Base-by-base conservation (phyloP, 345 rosid species). In the Linum tenue region DNA sequence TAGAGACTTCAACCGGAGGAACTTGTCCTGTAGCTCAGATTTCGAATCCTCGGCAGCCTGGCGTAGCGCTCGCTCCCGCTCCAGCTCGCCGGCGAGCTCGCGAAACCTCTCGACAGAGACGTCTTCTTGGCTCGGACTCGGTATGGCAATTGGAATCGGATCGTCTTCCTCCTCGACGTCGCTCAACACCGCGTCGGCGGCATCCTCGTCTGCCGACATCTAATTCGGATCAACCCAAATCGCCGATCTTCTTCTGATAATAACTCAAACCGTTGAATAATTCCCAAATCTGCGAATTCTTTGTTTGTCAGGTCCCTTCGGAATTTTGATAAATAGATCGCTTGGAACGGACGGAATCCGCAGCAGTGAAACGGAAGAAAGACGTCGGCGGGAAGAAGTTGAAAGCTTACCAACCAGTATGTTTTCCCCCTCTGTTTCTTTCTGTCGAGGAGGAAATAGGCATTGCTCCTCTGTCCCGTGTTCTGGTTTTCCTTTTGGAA, bases 131-230 rank as follows among this genome's bases (percentile, higher is more conserved):
- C 38, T 37, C 36, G 36, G 37, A 37, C 37, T 37, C 11, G 60
- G 9, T 5, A 35, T 16, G 16, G 22, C 60, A 12, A 57, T 57
- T 37, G 60, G 22, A 37, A 5, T 37, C 9, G 60, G 60, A 37
- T 57, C 60, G 10, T 57, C 60, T 9, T 48, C 53, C 60, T 37
- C 60, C 38, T 57, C 60, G 36, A 57, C 60, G 60, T 57, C 60
- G 60, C 60, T 57, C 38, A 57, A 17, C 36, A 57, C 59, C 37
- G 37, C 59, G 59, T 56, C 60, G 60, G 60, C 60, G 36, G 36
- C 22, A 22, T 57, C 60, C 3, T 57, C 60, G 53, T 15, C 53
- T 48, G 53, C 53, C 53, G 53, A 48, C 53, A 48, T 48, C 53
- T 12, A 9, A 48, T 48, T 48, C 53, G 53, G 14, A 48, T 48